Conservation (phyloP, 805 yeast genomes). For the Wickerhamiella musiphila region DNA sequence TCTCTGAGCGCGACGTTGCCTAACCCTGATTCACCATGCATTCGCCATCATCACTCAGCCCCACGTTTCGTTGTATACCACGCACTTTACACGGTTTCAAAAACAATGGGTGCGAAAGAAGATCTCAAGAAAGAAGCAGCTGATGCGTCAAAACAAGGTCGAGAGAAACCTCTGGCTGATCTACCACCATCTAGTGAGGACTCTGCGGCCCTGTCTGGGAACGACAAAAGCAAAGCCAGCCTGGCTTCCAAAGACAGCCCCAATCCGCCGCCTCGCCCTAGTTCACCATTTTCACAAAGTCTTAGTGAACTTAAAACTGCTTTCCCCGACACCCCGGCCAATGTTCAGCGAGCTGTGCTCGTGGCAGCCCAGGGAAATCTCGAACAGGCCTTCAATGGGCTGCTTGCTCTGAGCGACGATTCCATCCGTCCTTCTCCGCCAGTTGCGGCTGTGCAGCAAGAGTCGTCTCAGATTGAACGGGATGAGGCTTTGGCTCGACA, state of each 20-base stretch:
- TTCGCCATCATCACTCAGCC: too few species aligned
- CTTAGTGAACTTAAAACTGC: conserved; percentile 59
- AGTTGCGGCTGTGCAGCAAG: conserved; percentile 18
- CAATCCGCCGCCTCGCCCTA: conserved; percentile 7
- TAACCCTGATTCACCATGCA: neutral
- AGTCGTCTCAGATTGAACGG: conserved; percentile 32
- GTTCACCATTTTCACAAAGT: conserved; percentile 37
- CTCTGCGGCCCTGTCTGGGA: neutral
- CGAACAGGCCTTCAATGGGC: conserved; percentile 79
- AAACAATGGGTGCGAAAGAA: conserved; percentile 1
- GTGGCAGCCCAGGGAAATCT: conserved; percentile 71
- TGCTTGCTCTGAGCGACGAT: conserved; percentile 53
- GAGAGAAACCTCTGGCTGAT: neutral
- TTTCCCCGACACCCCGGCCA: conserved; percentile 62
- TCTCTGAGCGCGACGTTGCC: neutral
- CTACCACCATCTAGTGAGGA: neutral
- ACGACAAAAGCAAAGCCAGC: neutral
- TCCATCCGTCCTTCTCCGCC: conserved; percentile 21
- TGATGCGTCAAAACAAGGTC: neutral
- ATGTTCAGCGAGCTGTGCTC: conserved; percentile 55
- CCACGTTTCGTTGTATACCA: too few species aligned
- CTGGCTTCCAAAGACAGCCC: conserved; percentile 1
- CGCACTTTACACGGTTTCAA: neutral
- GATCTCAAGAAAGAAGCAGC: conserved; percentile 2
- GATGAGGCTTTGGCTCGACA: conserved; percentile 75